These are phyloP conservation scores for Ceratonia siliqua DNA, from an alignment of 306 rosid species.

Conservation along the genomic window DNA sequence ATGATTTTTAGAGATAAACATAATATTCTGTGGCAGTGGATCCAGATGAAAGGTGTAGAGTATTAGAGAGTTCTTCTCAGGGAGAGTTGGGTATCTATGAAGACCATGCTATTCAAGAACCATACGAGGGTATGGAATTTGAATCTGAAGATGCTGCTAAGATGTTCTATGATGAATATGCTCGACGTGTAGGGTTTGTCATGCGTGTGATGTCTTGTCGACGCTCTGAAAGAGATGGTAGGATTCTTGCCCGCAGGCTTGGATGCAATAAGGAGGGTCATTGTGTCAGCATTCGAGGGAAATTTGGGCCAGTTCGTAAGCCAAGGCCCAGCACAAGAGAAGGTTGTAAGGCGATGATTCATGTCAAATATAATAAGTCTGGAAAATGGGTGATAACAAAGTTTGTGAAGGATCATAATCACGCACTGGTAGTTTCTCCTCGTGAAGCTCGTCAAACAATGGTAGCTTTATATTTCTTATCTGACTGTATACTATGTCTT, in stretches of 20 bases:
- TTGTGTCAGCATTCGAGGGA: constrained; percentile 80
- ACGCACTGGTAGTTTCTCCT: constrained; percentile 78
- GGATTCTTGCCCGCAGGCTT: constrained; percentile 91
- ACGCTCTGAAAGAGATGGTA: constrained; percentile 94
- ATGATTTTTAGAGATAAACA: constrained; percentile 28
- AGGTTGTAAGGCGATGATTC: constrained; percentile 98
- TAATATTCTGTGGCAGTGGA: constrained; percentile 61
- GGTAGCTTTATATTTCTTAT: constrained; percentile 55
- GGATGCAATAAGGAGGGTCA: constrained; percentile 95
- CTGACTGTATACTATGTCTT: not conserved
- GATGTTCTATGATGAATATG: constrained; percentile 89
- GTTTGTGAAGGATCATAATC: constrained; percentile 91
- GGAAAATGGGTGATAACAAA: constrained; percentile 94
- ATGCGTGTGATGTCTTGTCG: constrained; percentile 99
- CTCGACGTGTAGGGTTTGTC: constrained; percentile 79
- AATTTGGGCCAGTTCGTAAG: constrained; percentile 73
- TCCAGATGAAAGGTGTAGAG: constrained; percentile 53
- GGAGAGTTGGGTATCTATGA: constrained; percentile 43
- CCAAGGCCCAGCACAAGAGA: constrained; percentile 90
- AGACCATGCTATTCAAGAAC: constrained; percentile 63
- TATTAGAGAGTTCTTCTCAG: constrained; percentile 48
- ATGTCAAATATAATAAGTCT: constrained; percentile 79
- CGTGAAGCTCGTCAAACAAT: constrained; percentile 97
- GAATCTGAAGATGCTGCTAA: constrained; percentile 96
- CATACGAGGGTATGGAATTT: constrained; percentile 86